Evolutionary conservation across 2,329 filamentous ascomycete genomes (phyloP).

Genomic region (Epichloe festucae): DNA sequence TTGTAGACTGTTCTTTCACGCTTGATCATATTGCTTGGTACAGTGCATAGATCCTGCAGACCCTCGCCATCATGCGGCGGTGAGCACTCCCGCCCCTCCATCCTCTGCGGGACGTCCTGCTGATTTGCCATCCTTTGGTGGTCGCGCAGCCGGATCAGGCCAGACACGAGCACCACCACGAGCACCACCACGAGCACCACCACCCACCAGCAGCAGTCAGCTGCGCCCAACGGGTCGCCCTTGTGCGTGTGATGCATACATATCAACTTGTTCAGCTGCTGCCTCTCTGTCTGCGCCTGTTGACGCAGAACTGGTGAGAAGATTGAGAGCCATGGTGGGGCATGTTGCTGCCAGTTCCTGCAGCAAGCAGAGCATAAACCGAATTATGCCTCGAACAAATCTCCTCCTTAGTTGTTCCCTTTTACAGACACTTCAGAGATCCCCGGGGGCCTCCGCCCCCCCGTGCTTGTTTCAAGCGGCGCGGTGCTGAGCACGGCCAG

Average conservation of each 20-base stretch:
- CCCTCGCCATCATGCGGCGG: neutral
- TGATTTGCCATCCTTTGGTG: too few relatives aligned
- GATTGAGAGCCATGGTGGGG: neutral
- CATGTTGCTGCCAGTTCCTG: neutral
- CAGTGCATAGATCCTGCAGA: too few relatives aligned
- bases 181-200: too few relatives aligned
- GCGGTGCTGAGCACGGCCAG: conserved; percentile 7
- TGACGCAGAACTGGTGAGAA: neutral
- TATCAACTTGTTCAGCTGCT: neutral
- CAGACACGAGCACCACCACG: too few relatives aligned
- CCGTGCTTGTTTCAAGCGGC: conserved; percentile 3
- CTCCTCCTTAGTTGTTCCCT: too few relatives aligned
- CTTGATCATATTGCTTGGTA: too few relatives aligned
- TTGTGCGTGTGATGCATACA: neutral
- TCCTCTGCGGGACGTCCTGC: neutral
- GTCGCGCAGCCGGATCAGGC: neutral
- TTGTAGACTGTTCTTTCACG: neutral
- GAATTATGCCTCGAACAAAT: too few relatives aligned
- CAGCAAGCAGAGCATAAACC: neutral
- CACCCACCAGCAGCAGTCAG: too few relatives aligned
- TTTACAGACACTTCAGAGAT: conserved; percentile 4
- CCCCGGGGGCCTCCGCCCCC: too few relatives aligned
- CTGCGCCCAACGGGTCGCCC: neutral
- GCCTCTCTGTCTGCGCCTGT: too few relatives aligned
- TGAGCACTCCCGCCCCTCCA: neutral